Percentiles rank a stretch among this genome's conserved stretches.
Conservation (phyloP, 2,329 filamentous ascomycete species). For the Hawksworthiomyces lignivorus region DNA sequence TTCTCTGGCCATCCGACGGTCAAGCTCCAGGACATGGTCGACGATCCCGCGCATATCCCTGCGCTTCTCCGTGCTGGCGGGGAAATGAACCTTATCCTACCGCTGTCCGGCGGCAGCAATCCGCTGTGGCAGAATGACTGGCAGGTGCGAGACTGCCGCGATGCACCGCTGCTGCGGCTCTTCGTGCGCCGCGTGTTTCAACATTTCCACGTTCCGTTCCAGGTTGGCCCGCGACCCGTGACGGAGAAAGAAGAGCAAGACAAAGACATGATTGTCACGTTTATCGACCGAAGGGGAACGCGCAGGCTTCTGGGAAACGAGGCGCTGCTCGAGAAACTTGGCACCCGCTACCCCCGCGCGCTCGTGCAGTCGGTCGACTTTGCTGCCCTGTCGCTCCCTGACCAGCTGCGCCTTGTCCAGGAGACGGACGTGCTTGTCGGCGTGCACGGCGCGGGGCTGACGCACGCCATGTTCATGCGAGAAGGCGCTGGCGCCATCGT, state of each 20-base stretch:
- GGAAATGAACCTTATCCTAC: constrained; percentile 27
- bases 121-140: constrained; percentile 36
- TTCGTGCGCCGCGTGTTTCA: constrained; percentile 25
- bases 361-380: constrained; percentile 26
- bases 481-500: constrained; percentile 26
- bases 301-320: constrained; percentile 24
- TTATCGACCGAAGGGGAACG: constrained; percentile 25
- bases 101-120: constrained; percentile 32
- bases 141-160: constrained; percentile 22
- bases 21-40: constrained; percentile 18
- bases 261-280: constrained; percentile 23
- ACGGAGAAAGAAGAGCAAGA: neutral
- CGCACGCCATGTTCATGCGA: constrained; percentile 33
- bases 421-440: constrained; percentile 34
- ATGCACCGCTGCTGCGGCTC: constrained; percentile 22
- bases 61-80: neutral
- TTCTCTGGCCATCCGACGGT: constrained; percentile 24
- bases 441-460: constrained; percentile 35
- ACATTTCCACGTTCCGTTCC: constrained; percentile 15
- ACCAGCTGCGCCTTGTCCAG: constrained; percentile 28
- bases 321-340: constrained; percentile 17
- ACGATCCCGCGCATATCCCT: constrained; percentile 5
- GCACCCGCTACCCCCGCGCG: neutral
- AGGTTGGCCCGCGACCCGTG: neutral
- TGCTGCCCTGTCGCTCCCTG: constrained; percentile 25